phyloP scores from a whole-genome alignment of 139 green algal genomes.

The Mesotaenium endlicherianum region DNA sequence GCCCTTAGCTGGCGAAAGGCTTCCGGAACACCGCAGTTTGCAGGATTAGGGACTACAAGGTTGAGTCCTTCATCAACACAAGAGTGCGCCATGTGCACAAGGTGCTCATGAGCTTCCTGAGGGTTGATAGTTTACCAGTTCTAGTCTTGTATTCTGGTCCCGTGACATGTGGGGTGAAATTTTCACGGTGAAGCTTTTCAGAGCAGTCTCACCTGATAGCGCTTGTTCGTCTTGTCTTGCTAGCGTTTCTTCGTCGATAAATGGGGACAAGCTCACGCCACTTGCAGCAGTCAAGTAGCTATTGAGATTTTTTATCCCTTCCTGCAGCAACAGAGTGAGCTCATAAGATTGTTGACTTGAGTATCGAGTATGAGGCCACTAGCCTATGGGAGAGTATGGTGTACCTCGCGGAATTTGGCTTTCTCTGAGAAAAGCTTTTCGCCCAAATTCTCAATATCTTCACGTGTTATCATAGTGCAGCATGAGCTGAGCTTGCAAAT shows the following conservation, averaged over 20 bases:
- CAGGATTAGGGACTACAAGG: neutral
- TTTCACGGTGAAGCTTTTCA: neutral
- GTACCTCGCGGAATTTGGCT: neutral
- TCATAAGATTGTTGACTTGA: neutral
- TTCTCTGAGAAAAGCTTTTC: conserved; percentile 12
- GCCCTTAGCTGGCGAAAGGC: neutral
- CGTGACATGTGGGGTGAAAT: neutral
- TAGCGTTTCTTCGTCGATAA: neutral
- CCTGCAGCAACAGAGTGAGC: neutral
- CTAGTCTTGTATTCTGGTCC: too few relatives aligned
- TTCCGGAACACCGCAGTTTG: neutral
- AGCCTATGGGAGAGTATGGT: too few relatives aligned
- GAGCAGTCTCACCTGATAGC: neutral
- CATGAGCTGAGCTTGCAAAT: too few relatives aligned
- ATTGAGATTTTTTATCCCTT: neutral
- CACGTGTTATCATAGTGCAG: too few relatives aligned
- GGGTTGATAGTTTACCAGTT: neutral
- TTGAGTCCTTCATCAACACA: neutral
- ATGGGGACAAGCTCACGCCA: neutral
- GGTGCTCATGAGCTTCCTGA: neutral
- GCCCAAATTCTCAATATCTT: neutral
- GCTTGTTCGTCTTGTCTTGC: neutral
- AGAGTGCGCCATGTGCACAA: neutral
- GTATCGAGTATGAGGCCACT: neutral
- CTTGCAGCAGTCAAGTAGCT: neutral